These are phyloP conservation scores for Mortierella sp. DNA, from an alignment of 371 early-diverging fungal genomes.

Conservation along the genomic window DNA sequence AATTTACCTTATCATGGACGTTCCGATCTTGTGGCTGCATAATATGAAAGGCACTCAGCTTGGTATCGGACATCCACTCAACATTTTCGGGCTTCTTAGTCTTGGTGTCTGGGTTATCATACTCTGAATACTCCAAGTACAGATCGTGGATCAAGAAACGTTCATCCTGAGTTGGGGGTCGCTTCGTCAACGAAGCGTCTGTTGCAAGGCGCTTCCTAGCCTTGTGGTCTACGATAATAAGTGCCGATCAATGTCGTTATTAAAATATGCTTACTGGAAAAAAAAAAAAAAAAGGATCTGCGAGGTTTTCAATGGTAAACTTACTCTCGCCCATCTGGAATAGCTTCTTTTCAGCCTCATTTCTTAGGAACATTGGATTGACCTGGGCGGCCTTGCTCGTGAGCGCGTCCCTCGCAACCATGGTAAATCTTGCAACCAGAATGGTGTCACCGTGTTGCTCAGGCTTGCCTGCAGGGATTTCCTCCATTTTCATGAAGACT, in stretches of 20 bases:
- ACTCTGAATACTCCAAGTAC: constrained; percentile 74
- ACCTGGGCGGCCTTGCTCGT: constrained; percentile 81
- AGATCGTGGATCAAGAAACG: constrained; percentile 84
- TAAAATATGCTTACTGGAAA: not conserved
- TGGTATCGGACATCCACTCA: constrained; percentile 88
- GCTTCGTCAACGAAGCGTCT: constrained; percentile 70
- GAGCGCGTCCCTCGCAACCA: constrained; percentile 89
- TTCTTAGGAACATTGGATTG: constrained; percentile 79
- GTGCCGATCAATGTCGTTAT: constrained; percentile 67
- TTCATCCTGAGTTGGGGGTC: constrained; percentile 89
- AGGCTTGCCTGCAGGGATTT: constrained; percentile 25
- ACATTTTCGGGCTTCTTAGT: constrained; percentile 64
- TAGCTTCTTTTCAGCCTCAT: constrained; percentile 79
- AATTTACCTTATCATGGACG: constrained; percentile 78
- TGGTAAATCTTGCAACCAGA: constrained; percentile 87
- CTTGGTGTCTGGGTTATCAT: constrained; percentile 47
- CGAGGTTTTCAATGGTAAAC: not conserved
- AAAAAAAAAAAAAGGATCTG: not conserved
- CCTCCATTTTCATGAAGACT: constrained; percentile 83
- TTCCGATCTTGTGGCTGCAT: constrained; percentile 92
- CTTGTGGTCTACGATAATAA: constrained; percentile 79
- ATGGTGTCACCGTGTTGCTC: constrained; percentile 63
- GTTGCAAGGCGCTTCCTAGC: constrained; percentile 71
- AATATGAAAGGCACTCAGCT: constrained; percentile 75
- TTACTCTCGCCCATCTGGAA: constrained; percentile 76